Evolutionary conservation across 345 rosid genomes (phyloP).

Genomic region (Gossypium mustelinum): DNA sequence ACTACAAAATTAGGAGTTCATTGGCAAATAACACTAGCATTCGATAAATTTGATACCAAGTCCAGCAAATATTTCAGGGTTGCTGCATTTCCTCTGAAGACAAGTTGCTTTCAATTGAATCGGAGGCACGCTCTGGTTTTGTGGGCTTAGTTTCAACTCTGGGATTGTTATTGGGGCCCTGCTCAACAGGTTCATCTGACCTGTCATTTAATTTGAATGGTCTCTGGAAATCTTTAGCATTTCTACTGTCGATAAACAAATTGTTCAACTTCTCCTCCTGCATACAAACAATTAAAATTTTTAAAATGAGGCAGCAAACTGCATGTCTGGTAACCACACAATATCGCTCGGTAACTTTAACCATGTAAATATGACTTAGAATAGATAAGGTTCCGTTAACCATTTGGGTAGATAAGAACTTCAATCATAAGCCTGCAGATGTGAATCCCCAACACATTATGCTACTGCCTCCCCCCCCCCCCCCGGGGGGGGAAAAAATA

Average conservation of each 20-base stretch:
- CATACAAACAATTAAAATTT: conserved; percentile 20
- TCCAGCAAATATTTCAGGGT: conserved; percentile 26
- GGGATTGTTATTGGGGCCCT: conserved; percentile 29
- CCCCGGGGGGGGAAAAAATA: too few relatives aligned
- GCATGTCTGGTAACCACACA: background rate
- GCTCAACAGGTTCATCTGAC: conserved; percentile 36
- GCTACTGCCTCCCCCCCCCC: too few relatives aligned
- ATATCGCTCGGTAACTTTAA: background rate
- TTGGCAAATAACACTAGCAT: background rate
- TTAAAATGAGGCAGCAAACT: background rate
- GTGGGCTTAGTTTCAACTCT: conserved; percentile 17
- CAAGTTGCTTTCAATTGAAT: conserved; percentile 29
- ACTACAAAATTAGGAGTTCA: conserved; percentile 8
- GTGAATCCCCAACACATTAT: background rate
- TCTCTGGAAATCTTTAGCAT: conserved; percentile 71
- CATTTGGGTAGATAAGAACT: background rate
- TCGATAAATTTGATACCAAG: background rate
- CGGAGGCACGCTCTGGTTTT: conserved; percentile 22
- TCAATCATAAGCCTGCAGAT: background rate
- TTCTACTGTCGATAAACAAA: conserved; percentile 52
- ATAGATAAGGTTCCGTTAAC: background rate
- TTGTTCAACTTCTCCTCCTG: conserved; percentile 89
- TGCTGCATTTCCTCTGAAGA: conserved; percentile 55
- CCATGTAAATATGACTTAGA: background rate
- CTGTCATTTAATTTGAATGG: conserved; percentile 54